Conservation (phyloP, 2,329 filamentous ascomycete genomes). For the Aspergillus cejpii region DNA sequence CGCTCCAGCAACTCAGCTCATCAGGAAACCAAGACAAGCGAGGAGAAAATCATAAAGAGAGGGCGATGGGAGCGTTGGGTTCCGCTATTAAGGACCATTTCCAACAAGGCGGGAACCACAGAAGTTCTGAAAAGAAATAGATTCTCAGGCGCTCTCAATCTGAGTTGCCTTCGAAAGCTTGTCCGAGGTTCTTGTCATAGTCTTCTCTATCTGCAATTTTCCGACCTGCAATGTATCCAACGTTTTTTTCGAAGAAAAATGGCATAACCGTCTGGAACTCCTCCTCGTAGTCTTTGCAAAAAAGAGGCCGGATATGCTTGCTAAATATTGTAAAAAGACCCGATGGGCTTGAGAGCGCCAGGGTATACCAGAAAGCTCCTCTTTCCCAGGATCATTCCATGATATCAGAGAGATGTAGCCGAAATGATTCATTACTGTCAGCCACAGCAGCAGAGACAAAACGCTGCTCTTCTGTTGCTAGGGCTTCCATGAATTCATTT, state of each 20-base stretch:
- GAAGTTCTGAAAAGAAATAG: conserved; percentile 10
- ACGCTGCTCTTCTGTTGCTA: conserved; percentile 10
- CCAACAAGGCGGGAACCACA: not conserved
- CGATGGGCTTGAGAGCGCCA: conserved; percentile 12
- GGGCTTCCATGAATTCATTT: conserved; percentile 12
- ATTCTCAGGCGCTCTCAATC: not conserved
- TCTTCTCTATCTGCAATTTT: conserved; percentile 13
- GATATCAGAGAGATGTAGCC: conserved; percentile 5
- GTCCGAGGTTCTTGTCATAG: conserved; percentile 9
- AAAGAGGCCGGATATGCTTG: conserved; percentile 12
- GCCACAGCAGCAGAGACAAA: not conserved
- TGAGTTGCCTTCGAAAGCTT: conserved; percentile 7
- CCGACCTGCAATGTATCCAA: conserved; percentile 8
- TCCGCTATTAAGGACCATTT: not conserved
- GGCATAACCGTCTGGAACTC: conserved; percentile 13
- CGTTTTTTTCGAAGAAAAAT: conserved; percentile 12
- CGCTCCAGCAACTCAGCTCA: too few species aligned
- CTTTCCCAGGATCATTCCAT: conserved; percentile 12
- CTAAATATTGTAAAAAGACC: conserved; percentile 13
- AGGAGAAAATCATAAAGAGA: too few species aligned
- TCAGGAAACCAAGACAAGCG: too few species aligned
- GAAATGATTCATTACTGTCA: too few species aligned
- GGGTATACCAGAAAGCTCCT: conserved; percentile 16
- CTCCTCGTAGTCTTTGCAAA: conserved; percentile 7
- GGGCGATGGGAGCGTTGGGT: conserved; percentile 1